These are phyloP conservation scores for Cicer pinnatifidum DNA, from an alignment of 306 rosid species.

Conservation along the genomic window DNA sequence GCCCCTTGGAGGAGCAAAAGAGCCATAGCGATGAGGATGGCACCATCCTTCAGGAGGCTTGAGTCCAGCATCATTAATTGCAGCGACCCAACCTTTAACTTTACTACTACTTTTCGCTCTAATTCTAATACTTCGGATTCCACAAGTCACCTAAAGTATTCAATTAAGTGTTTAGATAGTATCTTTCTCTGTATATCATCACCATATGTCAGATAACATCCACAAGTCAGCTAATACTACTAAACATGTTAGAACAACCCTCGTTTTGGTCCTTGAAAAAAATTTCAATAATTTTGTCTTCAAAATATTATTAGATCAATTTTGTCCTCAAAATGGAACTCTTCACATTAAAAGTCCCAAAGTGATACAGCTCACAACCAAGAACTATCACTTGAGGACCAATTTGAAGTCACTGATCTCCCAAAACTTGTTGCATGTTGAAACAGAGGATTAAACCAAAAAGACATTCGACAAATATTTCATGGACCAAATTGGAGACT, in stretches of 20 bases:
- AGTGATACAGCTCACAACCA: constrained; percentile 27
- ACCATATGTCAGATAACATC: constrained; percentile 35
- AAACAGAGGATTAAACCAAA: constrained; percentile 34
- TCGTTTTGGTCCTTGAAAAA: constrained; percentile 7
- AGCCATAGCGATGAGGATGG: constrained; percentile 95
- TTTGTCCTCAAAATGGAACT: constrained; percentile 28
- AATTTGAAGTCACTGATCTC: constrained; percentile 39
- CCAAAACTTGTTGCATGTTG: not conserved
- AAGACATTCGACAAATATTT: constrained; percentile 13
- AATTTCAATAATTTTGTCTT: constrained; percentile 19
- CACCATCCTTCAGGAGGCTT: constrained; percentile 99
- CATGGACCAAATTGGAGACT: constrained; percentile 18
- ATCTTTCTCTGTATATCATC: constrained; percentile 32
- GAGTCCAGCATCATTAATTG: constrained; percentile 92
- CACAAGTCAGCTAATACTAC: constrained; percentile 28
- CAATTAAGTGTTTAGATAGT: constrained; percentile 38
- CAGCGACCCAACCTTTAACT: constrained; percentile 96
- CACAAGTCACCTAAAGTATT: constrained; percentile 77
- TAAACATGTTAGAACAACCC: constrained; percentile 33
- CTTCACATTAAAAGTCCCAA: constrained; percentile 23
- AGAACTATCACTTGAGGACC: constrained; percentile 35
- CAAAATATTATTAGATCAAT: constrained; percentile 27
- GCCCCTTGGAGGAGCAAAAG: constrained; percentile 98
- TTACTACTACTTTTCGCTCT: constrained; percentile 72
- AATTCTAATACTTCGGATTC: constrained; percentile 74